Conservation (phyloP, 768 basidiomycete species). For the Phanerodontia chrysosporium region DNA sequence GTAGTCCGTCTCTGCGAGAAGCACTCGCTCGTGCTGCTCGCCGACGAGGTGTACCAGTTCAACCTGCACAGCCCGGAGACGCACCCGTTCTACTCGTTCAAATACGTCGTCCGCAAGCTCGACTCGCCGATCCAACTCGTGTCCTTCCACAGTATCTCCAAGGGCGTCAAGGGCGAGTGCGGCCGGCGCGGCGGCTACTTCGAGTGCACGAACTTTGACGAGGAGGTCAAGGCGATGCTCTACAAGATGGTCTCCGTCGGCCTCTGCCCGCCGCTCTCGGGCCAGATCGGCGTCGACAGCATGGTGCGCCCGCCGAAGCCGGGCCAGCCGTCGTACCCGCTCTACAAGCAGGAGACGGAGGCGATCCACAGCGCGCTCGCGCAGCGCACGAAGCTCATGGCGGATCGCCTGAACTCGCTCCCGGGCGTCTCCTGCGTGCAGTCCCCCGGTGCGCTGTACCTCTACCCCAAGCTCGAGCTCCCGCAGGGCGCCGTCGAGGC, state of each 20-base stretch:
- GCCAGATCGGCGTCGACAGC: slow-evolving; percentile 92
- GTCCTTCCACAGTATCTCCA: slow-evolving; percentile 97
- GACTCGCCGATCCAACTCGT: slow-evolving; percentile 77
- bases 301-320: slow-evolving; percentile 79
- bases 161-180: slow-evolving; percentile 95
- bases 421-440: slow-evolving; percentile 88
- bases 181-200: slow-evolving; percentile 97
- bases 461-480: slow-evolving; percentile 82
- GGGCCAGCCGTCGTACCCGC: slow-evolving; percentile 69
- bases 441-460: slow-evolving; percentile 89
- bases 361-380: slow-evolving; percentile 73
- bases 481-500: slow-evolving; percentile 68
- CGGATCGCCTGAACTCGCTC: slow-evolving; percentile 71
- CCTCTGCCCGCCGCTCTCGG: slow-evolving; percentile 85
- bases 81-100: slow-evolving; percentile 90
- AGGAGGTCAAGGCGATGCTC: slow-evolving; percentile 76
- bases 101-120: slow-evolving; percentile 71
- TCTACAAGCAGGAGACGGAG: slow-evolving; percentile 83
- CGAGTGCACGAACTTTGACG: slow-evolving; percentile 78
- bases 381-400: slow-evolving; percentile 68
- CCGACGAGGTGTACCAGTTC: slow-evolving; percentile 97
- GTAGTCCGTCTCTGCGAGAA: slow-evolving; percentile 85
- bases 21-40: slow-evolving; percentile 82
- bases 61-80: slow-evolving; percentile 72
- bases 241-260: slow-evolving; percentile 96